These are phyloP conservation scores for Agaricus subrufescens DNA, from an alignment of 768 basidiomycete species.

Conservation along the genomic window DNA sequence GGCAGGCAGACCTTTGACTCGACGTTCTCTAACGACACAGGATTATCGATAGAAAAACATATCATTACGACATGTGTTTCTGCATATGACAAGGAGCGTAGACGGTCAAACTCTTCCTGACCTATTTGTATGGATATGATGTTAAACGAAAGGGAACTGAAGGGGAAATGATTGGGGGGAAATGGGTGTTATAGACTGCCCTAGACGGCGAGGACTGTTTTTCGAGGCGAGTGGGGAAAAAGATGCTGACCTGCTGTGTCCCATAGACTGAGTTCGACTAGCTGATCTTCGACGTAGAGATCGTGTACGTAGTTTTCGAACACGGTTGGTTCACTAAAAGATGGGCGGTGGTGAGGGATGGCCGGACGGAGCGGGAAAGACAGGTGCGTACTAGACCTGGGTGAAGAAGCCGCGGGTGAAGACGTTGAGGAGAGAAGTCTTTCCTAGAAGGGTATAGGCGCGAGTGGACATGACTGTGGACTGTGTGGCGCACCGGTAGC, in stretches of 20 bases:
- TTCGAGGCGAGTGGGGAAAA: neutral
- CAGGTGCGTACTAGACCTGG: conserved; percentile 73
- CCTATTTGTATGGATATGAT: conserved; percentile 40
- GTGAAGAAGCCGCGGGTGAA: conserved; percentile 93
- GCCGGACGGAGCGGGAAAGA: neutral
- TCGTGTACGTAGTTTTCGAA: conserved; percentile 98
- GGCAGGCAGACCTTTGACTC: conserved; percentile 67
- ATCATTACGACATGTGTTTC: conserved; percentile 96
- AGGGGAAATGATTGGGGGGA: neutral
- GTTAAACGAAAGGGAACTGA: conserved; percentile 10
- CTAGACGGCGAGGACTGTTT: neutral
- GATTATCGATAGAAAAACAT: conserved; percentile 96
- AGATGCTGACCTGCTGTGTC: conserved; percentile 83
- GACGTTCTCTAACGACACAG: conserved; percentile 93
- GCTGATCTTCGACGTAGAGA: conserved; percentile 78
- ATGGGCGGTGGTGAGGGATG: neutral
- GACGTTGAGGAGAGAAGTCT: conserved; percentile 84
- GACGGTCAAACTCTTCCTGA: conserved; percentile 92
- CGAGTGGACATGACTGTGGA: conserved; percentile 12
- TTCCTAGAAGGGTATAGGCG: conserved; percentile 42
- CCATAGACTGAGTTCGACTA: conserved; percentile 92
- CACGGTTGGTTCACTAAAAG: conserved; percentile 79
- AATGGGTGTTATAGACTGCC: neutral
- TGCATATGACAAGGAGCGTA: conserved; percentile 92
- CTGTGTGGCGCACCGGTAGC: conserved; percentile 67